Percentiles rank a stretch among this genome's conserved stretches.
phyloP scores from a whole-genome alignment of 257 asterid species.

The Gentiana dahurica region DNA sequence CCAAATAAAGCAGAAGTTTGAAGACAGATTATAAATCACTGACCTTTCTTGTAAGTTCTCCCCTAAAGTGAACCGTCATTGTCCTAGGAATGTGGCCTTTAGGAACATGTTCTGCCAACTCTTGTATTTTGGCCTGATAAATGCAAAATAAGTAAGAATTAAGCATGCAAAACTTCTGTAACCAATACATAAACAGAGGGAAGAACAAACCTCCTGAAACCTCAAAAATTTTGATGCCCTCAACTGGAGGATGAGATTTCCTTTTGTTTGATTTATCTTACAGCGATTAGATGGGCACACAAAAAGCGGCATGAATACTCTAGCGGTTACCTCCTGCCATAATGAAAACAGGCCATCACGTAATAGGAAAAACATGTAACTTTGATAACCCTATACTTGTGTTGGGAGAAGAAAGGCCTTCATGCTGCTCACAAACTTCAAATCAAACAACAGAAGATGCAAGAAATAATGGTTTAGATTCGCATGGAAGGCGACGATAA shows the following conservation, averaged over 20 bases:
- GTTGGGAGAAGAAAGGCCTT: neutral
- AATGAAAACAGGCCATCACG: slow-evolving; percentile 1
- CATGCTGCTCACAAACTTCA: neutral
- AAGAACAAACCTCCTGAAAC: slow-evolving; percentile 76
- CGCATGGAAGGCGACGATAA: neutral
- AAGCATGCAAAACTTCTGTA: neutral
- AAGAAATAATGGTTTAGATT: neutral
- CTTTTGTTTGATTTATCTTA: slow-evolving; percentile 51
- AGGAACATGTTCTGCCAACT: slow-evolving; percentile 93
- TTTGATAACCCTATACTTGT: neutral
- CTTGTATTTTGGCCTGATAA: slow-evolving; percentile 92
- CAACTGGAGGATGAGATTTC: slow-evolving; percentile 84
- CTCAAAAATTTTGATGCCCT: slow-evolving; percentile 91
- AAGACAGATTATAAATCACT: slow-evolving; percentile 6
- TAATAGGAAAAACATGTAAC: neutral
- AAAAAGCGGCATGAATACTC: slow-evolving; percentile 85
- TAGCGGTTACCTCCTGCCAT: slow-evolving; percentile 84
- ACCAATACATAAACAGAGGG: slow-evolving; percentile 6
- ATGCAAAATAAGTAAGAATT: slow-evolving; percentile 6
- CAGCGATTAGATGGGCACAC: slow-evolving; percentile 83
- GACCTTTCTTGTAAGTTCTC: slow-evolving; percentile 95
- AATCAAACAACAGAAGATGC: neutral
- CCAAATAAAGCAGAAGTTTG: too few species aligned
- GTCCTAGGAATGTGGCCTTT: slow-evolving; percentile 94
- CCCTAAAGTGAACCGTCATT: slow-evolving; percentile 93